Percentiles rank a stretch among this genome's conserved stretches.
Evolutionary conservation across 129 eudicot genomes (phyloP).

Genomic region (Mikania micrantha): DNA sequence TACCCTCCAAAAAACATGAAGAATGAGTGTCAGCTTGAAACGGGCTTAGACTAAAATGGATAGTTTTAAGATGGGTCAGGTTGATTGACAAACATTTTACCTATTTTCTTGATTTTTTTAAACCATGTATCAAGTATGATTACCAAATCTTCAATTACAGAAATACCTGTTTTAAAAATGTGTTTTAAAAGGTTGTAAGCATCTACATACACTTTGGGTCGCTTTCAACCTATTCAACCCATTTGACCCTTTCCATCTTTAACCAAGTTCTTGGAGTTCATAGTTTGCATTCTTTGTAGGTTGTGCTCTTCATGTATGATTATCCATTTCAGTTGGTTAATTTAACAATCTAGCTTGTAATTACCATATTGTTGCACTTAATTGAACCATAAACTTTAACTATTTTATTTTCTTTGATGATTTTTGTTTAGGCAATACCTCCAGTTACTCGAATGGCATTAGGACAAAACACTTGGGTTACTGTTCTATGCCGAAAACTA

Average conservation of each 20-base stretch:
- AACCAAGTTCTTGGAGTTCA: not conserved
- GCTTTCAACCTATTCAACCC: not conserved
- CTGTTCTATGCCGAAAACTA: conserved; percentile 89
- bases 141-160: not conserved
- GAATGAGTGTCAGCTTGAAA: not conserved
- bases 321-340: not conserved
- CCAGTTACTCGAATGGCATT: conserved; percentile 88
- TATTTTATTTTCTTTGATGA: not conserved
- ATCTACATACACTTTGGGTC: not conserved
- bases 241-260: not conserved
- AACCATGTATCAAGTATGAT: not conserved
- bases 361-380: not conserved
- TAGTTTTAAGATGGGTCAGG: not conserved
- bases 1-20: too few relatives aligned
- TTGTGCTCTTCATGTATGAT: not conserved
- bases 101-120: not conserved
- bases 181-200: not conserved
- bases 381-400: not conserved
- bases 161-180: not conserved
- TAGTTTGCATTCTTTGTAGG: not conserved
- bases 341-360: not conserved
- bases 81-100: not conserved
- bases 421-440: conserved; percentile 66
- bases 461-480: conserved; percentile 87
- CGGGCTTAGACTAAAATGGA: not conserved